Evolutionary conservation across 805 yeast genomes (phyloP), one percentile per base, ranked within the genome.

Genomic region (Pichia californica): DNA sequence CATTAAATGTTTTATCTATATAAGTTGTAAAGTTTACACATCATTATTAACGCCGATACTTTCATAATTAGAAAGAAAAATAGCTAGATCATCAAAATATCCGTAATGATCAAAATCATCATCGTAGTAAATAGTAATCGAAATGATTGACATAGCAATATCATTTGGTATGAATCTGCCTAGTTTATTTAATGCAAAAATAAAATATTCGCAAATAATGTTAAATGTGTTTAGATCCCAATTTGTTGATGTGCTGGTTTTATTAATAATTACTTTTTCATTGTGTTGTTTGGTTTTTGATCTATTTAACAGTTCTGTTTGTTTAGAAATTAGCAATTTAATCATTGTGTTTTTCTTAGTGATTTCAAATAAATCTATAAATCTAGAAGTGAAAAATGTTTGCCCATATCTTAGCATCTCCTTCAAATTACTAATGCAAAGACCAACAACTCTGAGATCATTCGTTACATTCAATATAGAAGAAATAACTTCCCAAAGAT

Each of bases 401-500:
- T 76, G 77, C 14, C 66, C 63, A 47, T 61, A 70, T 30, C 55
- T 56, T 1, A 70, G 45, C 25, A 69, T 41, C 11, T 47, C 43
- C 3, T 42, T 31, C 7, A 65, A 43, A 1, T 62, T 57, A 4
- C 56, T 55, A 3, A 68, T 33, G 1, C 70, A 57, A 6, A 52
- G 43, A 1, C 55, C 50, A 5, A 62, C 53, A 6, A 70, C 45
- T 40, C 63, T 61, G 7, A 53, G 37, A 46, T 66, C 66, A 3
- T 52, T 50, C 36, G 49, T 42, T 8, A 29, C 19, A 3, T 47
- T 26, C 6, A 57, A 23, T 21, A 53, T 49, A 29, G 52, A 51
- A 7, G 61, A 47, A 2, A 73, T 55, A 3, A 68, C 58, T 3
- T 77, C 76, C 84, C 85, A 80, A 1, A 70, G 49, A 2, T 70